These are phyloP conservation scores for Cladosporium velox DNA, from an alignment of 2,329 filamentous ascomycete genomes.

Conservation along the genomic window DNA sequence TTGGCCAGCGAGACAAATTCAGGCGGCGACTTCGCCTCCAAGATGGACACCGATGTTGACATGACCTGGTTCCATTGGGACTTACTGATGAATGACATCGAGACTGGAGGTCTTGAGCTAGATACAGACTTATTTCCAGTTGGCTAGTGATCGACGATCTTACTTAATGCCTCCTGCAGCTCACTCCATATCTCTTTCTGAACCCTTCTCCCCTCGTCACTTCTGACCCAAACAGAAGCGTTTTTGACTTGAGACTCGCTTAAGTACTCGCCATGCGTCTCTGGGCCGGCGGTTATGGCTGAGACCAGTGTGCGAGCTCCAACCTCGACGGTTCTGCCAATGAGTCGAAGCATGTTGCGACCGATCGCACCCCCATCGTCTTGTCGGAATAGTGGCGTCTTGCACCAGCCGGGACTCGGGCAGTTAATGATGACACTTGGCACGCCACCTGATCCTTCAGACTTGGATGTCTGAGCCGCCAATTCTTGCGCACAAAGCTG, in stretches of 20 bases:
- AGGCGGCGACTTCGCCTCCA: not conserved
- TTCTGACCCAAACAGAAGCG: constrained; percentile 36
- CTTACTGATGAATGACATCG: not conserved
- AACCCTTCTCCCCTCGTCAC: constrained; percentile 1
- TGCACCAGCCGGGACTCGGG: constrained; percentile 54
- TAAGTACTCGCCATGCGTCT: constrained; percentile 45
- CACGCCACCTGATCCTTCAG: constrained; percentile 22
- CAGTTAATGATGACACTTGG: constrained; percentile 48
- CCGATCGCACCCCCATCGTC: constrained; percentile 25
- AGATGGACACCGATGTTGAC: not conserved
- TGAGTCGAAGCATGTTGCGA: constrained; percentile 25
- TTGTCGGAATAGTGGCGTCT: constrained; percentile 44
- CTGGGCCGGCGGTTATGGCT: constrained; percentile 34
- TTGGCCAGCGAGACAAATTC: not conserved
- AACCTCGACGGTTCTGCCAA: constrained; percentile 40
- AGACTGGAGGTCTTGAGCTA: not conserved
- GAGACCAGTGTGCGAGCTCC: constrained; percentile 43
- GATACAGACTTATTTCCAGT: not conserved
- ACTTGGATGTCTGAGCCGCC: constrained; percentile 11
- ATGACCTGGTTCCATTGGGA: not conserved
- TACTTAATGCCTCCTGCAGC: not conserved
- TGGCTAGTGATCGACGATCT: not conserved
- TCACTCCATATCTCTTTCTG: not conserved
- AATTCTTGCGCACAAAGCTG: constrained; percentile 26
- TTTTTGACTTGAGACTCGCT: constrained; percentile 37